These are phyloP conservation scores for Tetratostichococcus sp. DNA, from an alignment of 139 green algal genomes.

Conservation along the genomic window DNA sequence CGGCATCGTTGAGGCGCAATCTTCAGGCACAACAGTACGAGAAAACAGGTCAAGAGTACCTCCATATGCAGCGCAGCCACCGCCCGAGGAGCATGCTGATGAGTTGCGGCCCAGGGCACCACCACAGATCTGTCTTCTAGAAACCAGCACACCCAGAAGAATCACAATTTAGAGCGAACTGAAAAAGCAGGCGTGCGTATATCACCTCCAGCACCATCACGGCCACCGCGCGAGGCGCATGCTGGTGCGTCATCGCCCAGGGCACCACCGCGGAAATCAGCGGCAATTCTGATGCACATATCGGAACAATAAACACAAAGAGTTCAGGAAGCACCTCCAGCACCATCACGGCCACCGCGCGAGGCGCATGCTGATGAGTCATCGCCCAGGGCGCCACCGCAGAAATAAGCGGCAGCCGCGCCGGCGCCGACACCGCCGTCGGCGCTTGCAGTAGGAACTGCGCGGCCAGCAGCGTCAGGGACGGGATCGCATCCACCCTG, in stretches of 20 bases:
- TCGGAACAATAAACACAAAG: too few species aligned
- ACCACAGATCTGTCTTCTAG: too few species aligned
- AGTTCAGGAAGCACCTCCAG: background rate
- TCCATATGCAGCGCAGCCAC: too few species aligned
- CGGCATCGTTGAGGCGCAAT: too few species aligned
- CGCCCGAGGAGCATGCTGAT: too few species aligned
- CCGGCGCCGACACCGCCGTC: background rate
- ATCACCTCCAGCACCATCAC: background rate
- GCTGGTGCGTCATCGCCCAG: constrained; percentile 66
- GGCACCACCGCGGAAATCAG: constrained; percentile 32
- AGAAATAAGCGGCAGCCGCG: constrained; percentile 12
- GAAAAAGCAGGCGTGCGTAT: too few species aligned
- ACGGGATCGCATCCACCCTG: constrained; percentile 26
- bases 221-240: constrained; percentile 22
- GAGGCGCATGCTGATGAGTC: constrained; percentile 58
- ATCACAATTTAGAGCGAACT: too few species aligned
- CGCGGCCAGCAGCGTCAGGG: constrained; percentile 39
- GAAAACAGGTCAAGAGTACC: too few species aligned
- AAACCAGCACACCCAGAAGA: too few species aligned
- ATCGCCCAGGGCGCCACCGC: constrained; percentile 53
- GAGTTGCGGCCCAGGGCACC: too few species aligned
- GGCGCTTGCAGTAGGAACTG: background rate
- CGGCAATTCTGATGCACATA: too few species aligned
- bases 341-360: background rate
- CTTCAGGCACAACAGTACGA: too few species aligned